These are phyloP conservation scores for Erodium texanum DNA, from an alignment of 441 rosid genomes.

Conservation along the genomic window DNA sequence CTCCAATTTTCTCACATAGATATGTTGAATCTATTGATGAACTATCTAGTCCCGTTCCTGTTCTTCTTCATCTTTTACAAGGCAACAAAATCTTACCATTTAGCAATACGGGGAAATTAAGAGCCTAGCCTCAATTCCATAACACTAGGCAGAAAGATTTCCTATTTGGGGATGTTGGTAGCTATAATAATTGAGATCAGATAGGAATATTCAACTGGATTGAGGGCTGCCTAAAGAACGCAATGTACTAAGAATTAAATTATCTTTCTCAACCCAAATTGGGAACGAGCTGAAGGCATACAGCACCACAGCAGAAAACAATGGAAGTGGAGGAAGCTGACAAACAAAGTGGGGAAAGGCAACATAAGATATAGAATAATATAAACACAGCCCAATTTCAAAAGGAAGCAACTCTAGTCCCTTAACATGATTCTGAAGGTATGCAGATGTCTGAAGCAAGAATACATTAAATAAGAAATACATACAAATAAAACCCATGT, in stretches of 20 bases:
- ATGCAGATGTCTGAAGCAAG: conserved; percentile 52
- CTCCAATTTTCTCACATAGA: background rate
- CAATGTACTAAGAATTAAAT: background rate
- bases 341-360: conserved; percentile 12
- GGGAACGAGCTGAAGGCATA: conserved; percentile 19
- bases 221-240: background rate
- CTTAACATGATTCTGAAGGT: conserved; percentile 50
- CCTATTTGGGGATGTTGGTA: background rate
- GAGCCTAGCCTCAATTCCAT: background rate
- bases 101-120: background rate
- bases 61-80: background rate
- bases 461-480: background rate
- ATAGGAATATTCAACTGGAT: background rate
- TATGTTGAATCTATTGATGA: background rate
- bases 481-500: background rate
- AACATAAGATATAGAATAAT: conserved; percentile 7
- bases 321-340: conserved; percentile 68
- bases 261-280: background rate
- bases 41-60: background rate
- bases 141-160: background rate
- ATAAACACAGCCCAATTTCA: conserved; percentile 53
- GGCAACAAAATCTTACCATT: background rate
- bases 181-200: background rate
- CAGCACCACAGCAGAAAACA: conserved; percentile 74
- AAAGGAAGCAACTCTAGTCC: conserved; percentile 88